Conservation (phyloP, 2,329 filamentous ascomycete species). For the Dactylellina haptotyla region DNA sequence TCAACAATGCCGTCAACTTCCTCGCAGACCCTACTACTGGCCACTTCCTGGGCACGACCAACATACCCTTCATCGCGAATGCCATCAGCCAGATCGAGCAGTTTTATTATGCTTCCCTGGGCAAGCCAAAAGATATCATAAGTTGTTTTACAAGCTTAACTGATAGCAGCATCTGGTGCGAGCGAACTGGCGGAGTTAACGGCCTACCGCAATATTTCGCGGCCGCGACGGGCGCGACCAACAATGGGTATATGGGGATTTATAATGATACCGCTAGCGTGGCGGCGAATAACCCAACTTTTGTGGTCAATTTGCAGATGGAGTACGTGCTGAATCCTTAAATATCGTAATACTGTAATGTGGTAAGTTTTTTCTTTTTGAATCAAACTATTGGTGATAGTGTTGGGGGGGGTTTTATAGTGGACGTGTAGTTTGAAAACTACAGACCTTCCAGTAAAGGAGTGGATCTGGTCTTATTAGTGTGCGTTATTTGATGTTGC, state of each 20-base stretch:
- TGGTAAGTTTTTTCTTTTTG: no score
- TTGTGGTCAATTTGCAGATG: neutral
- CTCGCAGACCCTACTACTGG: slow-evolving; percentile 2
- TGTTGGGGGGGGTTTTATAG: neutral
- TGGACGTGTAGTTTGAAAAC: no score
- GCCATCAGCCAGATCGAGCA: neutral
- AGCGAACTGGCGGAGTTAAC: neutral
- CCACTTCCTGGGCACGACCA: neutral
- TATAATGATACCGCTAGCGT: neutral
- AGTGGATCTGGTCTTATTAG: no score
- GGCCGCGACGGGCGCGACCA: neutral
- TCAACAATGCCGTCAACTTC: neutral
- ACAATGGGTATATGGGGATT: neutral
- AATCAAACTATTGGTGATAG: neutral
- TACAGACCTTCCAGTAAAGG: no score
- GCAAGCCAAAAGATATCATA: slow-evolving; percentile 1
- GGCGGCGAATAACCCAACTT: neutral
- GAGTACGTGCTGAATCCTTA: neutral
- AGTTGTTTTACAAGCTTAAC: neutral
- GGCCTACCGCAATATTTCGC: neutral
- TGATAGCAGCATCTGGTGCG: neutral
- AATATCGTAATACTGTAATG: neutral
- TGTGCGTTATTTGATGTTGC: no score
- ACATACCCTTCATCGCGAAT: slow-evolving; percentile 1
- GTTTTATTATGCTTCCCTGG: neutral